Percentiles rank a stretch among this genome's conserved stretches.
These are phyloP conservation scores for Alternaria sp. DNA, from an alignment of 2,329 filamentous ascomycete species.

Conservation along the genomic window DNA sequence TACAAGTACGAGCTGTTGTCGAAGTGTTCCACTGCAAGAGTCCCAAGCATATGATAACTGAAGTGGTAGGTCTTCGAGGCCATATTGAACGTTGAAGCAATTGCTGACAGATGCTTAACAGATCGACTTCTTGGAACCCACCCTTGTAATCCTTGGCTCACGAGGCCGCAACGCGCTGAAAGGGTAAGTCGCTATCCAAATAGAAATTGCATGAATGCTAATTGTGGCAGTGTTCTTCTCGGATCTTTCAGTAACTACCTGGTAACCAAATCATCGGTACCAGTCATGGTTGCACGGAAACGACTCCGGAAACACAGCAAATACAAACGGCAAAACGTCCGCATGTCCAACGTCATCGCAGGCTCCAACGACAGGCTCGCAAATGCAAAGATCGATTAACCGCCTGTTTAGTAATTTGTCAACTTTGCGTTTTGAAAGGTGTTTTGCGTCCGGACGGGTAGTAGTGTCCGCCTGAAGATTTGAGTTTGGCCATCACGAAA, in stretches of 20 bases:
- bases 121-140: slow-evolving; percentile 91
- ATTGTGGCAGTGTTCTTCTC: slow-evolving; percentile 75
- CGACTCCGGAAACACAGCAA: slow-evolving; percentile 86
- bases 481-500: slow-evolving; percentile 40
- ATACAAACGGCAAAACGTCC: slow-evolving; percentile 73
- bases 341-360: slow-evolving; percentile 82
- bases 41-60: slow-evolving; percentile 92
- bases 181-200: slow-evolving; percentile 67
- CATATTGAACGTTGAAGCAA: slow-evolving; percentile 15
- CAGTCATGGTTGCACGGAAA: slow-evolving; percentile 97
- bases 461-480: slow-evolving; percentile 18
- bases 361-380: slow-evolving; percentile 73
- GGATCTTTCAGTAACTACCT: slow-evolving; percentile 98
- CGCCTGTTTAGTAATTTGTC: slow-evolving; percentile 45
- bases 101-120: slow-evolving; percentile 47
- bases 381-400: slow-evolving; percentile 76
- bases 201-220: slow-evolving; percentile 26
- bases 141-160: slow-evolving; percentile 90
- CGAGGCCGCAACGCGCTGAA: slow-evolving; percentile 91
- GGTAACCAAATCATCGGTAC: slow-evolving; percentile 94
- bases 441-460: slow-evolving; percentile 15
- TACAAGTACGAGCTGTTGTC: slow-evolving; percentile 92
- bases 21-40: slow-evolving; percentile 99
- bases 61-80: slow-evolving; percentile 68
- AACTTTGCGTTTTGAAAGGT: slow-evolving; percentile 33